Evolutionary conservation across 805 yeast genomes (phyloP).

Genomic region (Zygosaccharomyces bailii): DNA sequence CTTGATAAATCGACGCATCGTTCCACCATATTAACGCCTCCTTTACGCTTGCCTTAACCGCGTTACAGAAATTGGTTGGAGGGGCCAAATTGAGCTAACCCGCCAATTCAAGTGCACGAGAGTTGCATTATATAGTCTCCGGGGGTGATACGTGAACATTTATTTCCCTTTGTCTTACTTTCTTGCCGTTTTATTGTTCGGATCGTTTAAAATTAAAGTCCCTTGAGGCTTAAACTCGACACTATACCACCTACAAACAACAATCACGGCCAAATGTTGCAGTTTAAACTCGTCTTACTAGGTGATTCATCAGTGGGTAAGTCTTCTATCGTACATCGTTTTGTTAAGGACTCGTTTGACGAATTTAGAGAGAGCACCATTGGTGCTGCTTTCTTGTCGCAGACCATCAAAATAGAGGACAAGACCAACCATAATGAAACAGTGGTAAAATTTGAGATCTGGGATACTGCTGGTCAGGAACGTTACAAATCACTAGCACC

Average conservation of each 20-base stretch:
- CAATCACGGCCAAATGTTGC: slow-evolving; percentile 34
- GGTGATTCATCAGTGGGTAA: slow-evolving; percentile 87
- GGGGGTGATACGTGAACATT: background rate
- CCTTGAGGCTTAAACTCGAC: slow-evolving; percentile 4
- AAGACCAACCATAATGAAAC: slow-evolving; percentile 15
- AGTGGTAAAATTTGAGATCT: slow-evolving; percentile 57
- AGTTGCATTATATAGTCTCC: background rate
- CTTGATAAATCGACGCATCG: too few relatives aligned
- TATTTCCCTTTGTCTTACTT: background rate
- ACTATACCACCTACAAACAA: background rate
- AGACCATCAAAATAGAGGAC: slow-evolving; percentile 47
- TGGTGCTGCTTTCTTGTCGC: slow-evolving; percentile 97
- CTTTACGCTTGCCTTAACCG: background rate
- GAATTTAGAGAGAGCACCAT: slow-evolving; percentile 84
- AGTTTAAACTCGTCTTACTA: slow-evolving; percentile 66
- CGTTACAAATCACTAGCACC: slow-evolving; percentile 80
- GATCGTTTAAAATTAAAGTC: background rate
- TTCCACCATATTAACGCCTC: background rate
- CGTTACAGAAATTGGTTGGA: background rate
- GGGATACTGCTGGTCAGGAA: slow-evolving; percentile 98
- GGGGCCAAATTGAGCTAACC: background rate
- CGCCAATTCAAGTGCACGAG: background rate
- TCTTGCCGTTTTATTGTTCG: background rate
- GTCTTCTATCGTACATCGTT: slow-evolving; percentile 75
- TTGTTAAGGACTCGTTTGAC: slow-evolving; percentile 71